These are phyloP conservation scores for Gossypium thurberi DNA, from an alignment of 345 rosid species.

Conservation along the genomic window DNA sequence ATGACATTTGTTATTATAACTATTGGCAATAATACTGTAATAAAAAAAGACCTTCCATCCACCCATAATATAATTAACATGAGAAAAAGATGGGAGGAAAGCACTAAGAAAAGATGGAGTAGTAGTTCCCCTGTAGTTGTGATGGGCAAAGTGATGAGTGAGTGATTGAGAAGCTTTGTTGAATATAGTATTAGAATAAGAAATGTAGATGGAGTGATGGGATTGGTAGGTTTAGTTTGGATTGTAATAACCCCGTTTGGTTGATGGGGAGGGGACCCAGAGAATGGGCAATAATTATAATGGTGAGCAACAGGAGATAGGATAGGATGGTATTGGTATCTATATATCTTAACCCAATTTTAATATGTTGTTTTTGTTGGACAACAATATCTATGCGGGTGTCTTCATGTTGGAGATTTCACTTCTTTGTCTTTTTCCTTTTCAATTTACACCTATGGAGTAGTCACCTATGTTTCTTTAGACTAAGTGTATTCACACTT, in stretches of 20 bases:
- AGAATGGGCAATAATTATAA: conserved; percentile 37
- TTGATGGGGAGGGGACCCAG: conserved; percentile 23
- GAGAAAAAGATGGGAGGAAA: conserved; percentile 5
- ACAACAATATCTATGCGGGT: conserved; percentile 32
- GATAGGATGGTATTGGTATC: conserved; percentile 22
- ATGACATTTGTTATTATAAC: too few species aligned
- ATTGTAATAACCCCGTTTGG: conserved; percentile 20
- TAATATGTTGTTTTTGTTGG: conserved; percentile 16
- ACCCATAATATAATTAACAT: background rate
- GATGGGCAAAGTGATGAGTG: conserved; percentile 15
- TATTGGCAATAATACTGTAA: too few species aligned
- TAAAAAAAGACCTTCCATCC: background rate
- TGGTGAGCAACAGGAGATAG: background rate
- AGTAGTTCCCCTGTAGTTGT: background rate
- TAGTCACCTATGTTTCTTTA: background rate
- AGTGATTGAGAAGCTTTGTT: conserved; percentile 10
- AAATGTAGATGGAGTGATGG: conserved; percentile 20
- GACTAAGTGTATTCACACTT: background rate
- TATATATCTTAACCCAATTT: conserved; percentile 13
- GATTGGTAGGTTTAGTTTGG: conserved; percentile 25
- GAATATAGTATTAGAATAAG: background rate
- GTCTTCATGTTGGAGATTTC: conserved; percentile 23
- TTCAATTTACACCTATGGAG: background rate
- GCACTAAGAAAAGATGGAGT: conserved; percentile 6
- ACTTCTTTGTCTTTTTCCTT: conserved; percentile 4